phyloP scores from a whole-genome alignment of 1,284 basidiomycete genomes.

The Marasmius fiardii region DNA sequence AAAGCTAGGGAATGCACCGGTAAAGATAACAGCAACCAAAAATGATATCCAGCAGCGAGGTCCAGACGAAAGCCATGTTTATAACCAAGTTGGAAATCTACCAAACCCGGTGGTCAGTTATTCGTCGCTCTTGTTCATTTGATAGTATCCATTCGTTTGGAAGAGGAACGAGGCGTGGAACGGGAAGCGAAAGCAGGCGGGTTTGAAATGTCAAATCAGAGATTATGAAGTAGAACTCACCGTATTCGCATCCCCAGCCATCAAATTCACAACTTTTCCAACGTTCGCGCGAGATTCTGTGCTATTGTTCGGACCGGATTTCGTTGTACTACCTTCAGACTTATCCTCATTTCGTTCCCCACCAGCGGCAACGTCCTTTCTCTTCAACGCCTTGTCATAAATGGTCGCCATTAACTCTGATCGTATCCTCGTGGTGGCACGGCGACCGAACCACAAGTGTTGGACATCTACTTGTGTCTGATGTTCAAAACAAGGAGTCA shows the following conservation, averaged over 20 bases:
- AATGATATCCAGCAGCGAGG: slow-evolving; percentile 76
- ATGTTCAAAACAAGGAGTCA: too few species aligned
- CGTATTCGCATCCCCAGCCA: slow-evolving; percentile 67
- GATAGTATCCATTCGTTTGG: too few species aligned
- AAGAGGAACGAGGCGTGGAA: background rate
- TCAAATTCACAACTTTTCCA: slow-evolving; percentile 78
- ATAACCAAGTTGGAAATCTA: background rate
- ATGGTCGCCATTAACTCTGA: slow-evolving; percentile 78
- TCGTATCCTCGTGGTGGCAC: slow-evolving; percentile 68
- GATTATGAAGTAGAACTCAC: too few species aligned
- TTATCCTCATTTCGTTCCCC: slow-evolving; percentile 42
- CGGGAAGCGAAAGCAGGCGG: too few species aligned
- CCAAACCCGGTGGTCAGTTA: too few species aligned
- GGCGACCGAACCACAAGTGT: slow-evolving; percentile 76
- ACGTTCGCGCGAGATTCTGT: slow-evolving; percentile 70
- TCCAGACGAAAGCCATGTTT: slow-evolving; percentile 3
- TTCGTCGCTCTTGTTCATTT: too few species aligned
- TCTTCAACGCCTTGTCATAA: slow-evolving; percentile 87
- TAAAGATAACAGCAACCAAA: slow-evolving; percentile 79
- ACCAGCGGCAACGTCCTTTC: slow-evolving; percentile 76
- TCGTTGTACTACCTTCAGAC: slow-evolving; percentile 34
- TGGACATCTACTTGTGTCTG: slow-evolving; percentile 70
- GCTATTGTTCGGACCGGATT: slow-evolving; percentile 36
- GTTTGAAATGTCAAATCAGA: too few species aligned
- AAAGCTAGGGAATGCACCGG: slow-evolving; percentile 49